Evolutionary conservation across 805 yeast species (phyloP).

Genomic region (Isabelozyma heimii): DNA sequence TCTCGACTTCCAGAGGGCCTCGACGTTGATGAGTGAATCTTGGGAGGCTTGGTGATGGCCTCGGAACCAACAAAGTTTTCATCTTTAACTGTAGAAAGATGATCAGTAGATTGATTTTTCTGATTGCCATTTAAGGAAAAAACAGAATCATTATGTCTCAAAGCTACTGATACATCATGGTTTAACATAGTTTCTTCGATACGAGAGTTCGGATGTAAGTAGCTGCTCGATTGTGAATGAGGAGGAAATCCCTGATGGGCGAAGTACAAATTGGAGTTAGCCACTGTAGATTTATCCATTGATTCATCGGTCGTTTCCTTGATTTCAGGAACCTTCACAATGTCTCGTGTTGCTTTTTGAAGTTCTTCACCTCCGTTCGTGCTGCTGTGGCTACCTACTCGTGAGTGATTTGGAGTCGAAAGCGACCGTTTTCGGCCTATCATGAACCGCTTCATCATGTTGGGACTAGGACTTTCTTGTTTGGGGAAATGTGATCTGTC

Average conservation of each 20-base stretch:
- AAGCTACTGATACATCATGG: constrained; percentile 26
- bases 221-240: constrained; percentile 26
- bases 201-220: neutral
- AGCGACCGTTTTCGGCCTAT: constrained; percentile 15
- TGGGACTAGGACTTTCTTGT: constrained; percentile 4
- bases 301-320: constrained; percentile 5
- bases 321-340: constrained; percentile 10
- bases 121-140: constrained; percentile 14
- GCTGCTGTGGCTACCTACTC: constrained; percentile 2
- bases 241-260: constrained; percentile 60
- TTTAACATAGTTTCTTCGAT: constrained; percentile 4
- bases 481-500: constrained; percentile 2
- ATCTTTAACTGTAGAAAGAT: constrained; percentile 1
- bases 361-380: neutral
- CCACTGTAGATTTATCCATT: constrained; percentile 19
- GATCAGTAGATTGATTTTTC: neutral
- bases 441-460: constrained; percentile 10
- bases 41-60: constrained; percentile 15
- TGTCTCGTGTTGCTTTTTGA: constrained; percentile 6
- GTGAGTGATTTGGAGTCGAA: constrained; percentile 10
- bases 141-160: constrained; percentile 39
- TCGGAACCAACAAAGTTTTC: constrained; percentile 5
- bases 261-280: constrained; percentile 48
- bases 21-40: constrained; percentile 5
- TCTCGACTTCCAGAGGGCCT: constrained; percentile 9